Base-by-base conservation (phyloP, 176 grass and related monocot species). In the Oryza rufipogon region DNA sequence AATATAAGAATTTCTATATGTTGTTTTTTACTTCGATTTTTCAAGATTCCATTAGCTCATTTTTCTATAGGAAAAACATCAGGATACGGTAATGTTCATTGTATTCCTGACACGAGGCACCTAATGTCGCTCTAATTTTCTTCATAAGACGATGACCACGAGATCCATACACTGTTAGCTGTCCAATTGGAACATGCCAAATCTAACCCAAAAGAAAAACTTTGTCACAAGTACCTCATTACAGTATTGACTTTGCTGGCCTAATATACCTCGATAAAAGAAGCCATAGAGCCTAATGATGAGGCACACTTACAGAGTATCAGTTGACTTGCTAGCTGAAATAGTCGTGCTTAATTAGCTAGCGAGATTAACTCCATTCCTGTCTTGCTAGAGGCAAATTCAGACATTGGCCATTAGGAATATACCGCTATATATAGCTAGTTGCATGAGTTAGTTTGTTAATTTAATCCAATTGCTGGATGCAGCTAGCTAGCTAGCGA, bases 131-230 rank as follows among this genome's bases (percentile, higher is more conserved):
- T 70, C 45, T 47, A 12, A 28, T 74, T 74, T 10, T 13, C 17
- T 68, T 80, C 12, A 11, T 7, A 67, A 12, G 48, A 32, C 28
- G 38, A 11, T 9, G 36, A 22, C 20, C 36, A 58, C 49, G 4
- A 72, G 80, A 81, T 71, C 19, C 70, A 15, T 74, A 10, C 16
- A 22, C 58, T 38, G 70, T 75, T 16, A 67, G 71, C 8, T 36
- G 56, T 23, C 23, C 41, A 63, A 41, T 4, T 33, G 25, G 36
- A 83, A 46, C 54, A 46, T 74, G 70, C 41, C 81, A 65, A 83
- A 74, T 33, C 73, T 64, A 46, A 33, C 1, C 5, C 12, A 16
- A 1, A 36, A n/a, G 19, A 74, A 10, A 83, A 12, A 22, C 46
- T 28, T 73, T 51, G 5, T 4, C 10, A 7, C 16, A 60, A 60